Conservation (phyloP, 768 basidiomycete species). For the Russula dissimulans region DNA sequence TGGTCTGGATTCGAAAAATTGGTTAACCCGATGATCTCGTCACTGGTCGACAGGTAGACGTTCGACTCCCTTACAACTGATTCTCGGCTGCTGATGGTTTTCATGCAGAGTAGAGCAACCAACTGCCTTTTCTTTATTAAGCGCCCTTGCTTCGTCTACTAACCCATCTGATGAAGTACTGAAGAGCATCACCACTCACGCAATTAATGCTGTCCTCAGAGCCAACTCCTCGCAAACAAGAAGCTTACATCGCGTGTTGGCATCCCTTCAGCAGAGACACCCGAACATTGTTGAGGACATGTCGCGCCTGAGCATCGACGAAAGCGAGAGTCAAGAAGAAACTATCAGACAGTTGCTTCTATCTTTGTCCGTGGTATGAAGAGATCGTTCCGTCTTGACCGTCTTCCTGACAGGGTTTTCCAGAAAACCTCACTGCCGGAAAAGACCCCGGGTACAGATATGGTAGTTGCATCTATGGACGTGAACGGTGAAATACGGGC, state of each 20-base stretch:
- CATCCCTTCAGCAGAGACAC: slow-evolving; percentile 57
- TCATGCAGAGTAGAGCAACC: slow-evolving; percentile 5
- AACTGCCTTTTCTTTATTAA: background rate
- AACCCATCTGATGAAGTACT: background rate
- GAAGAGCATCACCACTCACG: slow-evolving; percentile 3
- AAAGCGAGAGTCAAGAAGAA: slow-evolving; percentile 28
- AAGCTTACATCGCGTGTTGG: slow-evolving; percentile 33
- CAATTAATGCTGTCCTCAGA: slow-evolving; percentile 17
- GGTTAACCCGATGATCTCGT: slow-evolving; percentile 41
- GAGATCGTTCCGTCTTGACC: background rate
- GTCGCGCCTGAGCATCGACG: slow-evolving; percentile 31
- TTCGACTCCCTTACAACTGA: background rate
- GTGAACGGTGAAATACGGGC: slow-evolving; percentile 53
- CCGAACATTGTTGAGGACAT: slow-evolving; percentile 38
- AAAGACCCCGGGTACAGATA: slow-evolving; percentile 21
- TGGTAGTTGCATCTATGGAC: slow-evolving; percentile 47
- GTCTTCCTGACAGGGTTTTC: background rate
- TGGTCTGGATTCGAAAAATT: slow-evolving; percentile 52
- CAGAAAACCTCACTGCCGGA: slow-evolving; percentile 10
- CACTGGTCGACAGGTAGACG: slow-evolving; percentile 30
- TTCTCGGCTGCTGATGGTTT: background rate
- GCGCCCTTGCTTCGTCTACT: background rate
- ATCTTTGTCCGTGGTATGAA: slow-evolving; percentile 47
- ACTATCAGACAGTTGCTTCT: slow-evolving; percentile 45
- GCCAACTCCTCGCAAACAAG: background rate